Evolutionary conservation across 2,329 filamentous ascomycete species (phyloP).

Genomic region (Cladosporium oxysporum): DNA sequence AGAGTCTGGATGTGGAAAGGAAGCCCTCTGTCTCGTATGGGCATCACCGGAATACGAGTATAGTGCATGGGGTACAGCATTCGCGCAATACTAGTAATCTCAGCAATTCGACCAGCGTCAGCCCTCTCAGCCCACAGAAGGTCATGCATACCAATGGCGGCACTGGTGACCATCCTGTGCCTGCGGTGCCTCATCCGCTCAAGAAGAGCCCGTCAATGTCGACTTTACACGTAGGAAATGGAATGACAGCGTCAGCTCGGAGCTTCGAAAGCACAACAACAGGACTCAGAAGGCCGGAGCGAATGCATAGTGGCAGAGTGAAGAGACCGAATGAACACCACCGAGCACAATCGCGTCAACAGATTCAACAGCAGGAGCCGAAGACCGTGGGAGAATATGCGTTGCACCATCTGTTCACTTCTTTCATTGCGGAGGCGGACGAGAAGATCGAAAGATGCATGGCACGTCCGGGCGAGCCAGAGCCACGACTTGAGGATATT

Average conservation of each 20-base stretch:
- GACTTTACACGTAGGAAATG: constrained; percentile 31
- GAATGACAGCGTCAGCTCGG: constrained; percentile 25
- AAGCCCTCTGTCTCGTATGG: constrained; percentile 65
- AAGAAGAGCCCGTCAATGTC: constrained; percentile 39
- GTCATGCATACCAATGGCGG: constrained; percentile 29
- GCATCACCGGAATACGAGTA: constrained; percentile 94
- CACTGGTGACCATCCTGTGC: constrained; percentile 16
- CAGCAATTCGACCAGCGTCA: constrained; percentile 71
- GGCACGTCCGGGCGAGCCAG: constrained; percentile 73
- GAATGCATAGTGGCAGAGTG: constrained; percentile 57
- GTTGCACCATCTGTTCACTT: constrained; percentile 92
- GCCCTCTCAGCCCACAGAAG: constrained; percentile 72
- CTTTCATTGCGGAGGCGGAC: constrained; percentile 95
- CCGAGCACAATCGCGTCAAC: constrained; percentile 65
- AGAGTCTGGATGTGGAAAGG: constrained; percentile 46
- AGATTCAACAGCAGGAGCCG: constrained; percentile 68
- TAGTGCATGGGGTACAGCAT: constrained; percentile 95
- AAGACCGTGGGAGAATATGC: constrained; percentile 99
- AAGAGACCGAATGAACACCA: constrained; percentile 74
- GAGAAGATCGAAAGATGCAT: constrained; percentile 91
- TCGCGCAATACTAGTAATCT: constrained; percentile 83
- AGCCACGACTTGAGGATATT: constrained; percentile 82
- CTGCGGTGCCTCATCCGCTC: constrained; percentile 18
- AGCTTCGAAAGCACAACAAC: constrained; percentile 31
- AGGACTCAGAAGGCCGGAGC: constrained; percentile 41